Base-by-base conservation (phyloP, 495 filamentous ascomycete genomes). In the Podospora conica region DNA sequence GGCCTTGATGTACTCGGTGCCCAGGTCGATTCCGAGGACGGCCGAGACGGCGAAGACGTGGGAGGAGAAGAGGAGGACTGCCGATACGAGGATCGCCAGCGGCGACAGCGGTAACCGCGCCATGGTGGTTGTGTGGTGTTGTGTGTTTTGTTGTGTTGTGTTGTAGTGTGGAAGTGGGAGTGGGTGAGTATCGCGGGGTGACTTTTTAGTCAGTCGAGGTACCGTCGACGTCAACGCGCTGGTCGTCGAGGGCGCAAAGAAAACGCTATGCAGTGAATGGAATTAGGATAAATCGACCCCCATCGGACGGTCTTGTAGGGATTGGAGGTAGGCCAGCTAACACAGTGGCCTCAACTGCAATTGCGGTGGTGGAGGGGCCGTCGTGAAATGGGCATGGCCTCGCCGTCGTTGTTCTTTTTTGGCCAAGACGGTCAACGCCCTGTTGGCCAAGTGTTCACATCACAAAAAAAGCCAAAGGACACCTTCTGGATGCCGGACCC, bases 1-100 rank as follows among this genome's bases (percentile, higher is more conserved):
- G 18, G 94, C 94, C 83, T 98, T 99, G 75, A 99, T 88, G 78
- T 96, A 97, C 79, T 96, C 92, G 56, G 96, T 97, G 60, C 95
- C 95, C 12, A 99, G 83, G 79, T 99, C 95, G 68, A 99, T 83
- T 48, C 95, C 95, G 21, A 99, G 81, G 56, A 99, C 93, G 55
- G 89, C 89, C 53, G 90, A 82, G 66, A 79, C 76, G 70, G 84
- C 84, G 55, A 82, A 77, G 55, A 80, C 83, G 60, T 81, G 78
- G 28, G 79, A 73, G 56, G 79, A 78, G 65, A 84, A 82, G 40
- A 85, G 68, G 68, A 81, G 79, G 66, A 85, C 66, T 63, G 81
- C 71, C 61, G 75, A 79, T 60, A 84, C 68, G 59, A 86, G 69
- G 58, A 78, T 68, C 24, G 76, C 69, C 61, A 78, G 65, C n/a